Conservation (phyloP, 2,329 filamentous ascomycete genomes). For the Westerdykella ornata region DNA sequence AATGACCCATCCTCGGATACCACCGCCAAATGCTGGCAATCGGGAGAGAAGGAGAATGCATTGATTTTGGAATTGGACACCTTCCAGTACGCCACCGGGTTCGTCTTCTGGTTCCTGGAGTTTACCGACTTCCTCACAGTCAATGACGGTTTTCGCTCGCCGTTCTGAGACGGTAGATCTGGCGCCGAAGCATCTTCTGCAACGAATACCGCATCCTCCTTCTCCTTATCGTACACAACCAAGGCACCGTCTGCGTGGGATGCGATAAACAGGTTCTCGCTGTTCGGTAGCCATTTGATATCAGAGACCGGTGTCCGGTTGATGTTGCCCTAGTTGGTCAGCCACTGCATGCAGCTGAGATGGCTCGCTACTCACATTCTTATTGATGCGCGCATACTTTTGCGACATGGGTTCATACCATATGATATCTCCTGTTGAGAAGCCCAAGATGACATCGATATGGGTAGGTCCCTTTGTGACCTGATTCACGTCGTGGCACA, state of each 20-base stretch:
- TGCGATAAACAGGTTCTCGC: slow-evolving; percentile 86
- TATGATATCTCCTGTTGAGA: slow-evolving; percentile 92
- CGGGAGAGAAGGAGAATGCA: slow-evolving; percentile 85
- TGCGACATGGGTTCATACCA: slow-evolving; percentile 98
- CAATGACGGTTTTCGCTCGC: slow-evolving; percentile 43
- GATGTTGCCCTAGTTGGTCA: slow-evolving; percentile 61
- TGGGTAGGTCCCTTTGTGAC: slow-evolving; percentile 73
- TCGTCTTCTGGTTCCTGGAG: slow-evolving; percentile 86
- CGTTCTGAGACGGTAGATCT: slow-evolving; percentile 26
- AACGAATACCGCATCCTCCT: slow-evolving; percentile 75
- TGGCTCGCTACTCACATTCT: slow-evolving; percentile 53
- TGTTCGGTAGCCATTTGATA: slow-evolving; percentile 89
- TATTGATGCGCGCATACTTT: slow-evolving; percentile 85
- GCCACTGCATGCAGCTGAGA: neutral
- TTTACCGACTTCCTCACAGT: slow-evolving; percentile 85
- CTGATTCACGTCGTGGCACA: slow-evolving; percentile 88
- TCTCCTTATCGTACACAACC: slow-evolving; percentile 95
- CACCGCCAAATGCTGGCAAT: slow-evolving; percentile 77
- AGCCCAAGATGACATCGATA: slow-evolving; percentile 89
- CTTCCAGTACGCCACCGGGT: slow-evolving; percentile 90
- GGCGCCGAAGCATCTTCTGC: slow-evolving; percentile 52
- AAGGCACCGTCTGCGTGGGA: slow-evolving; percentile 87
- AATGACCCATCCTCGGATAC: slow-evolving; percentile 88
- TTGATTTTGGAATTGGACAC: slow-evolving; percentile 86
- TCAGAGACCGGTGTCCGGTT: slow-evolving; percentile 78